phyloP scores from a whole-genome alignment of 768 basidiomycete species.

The Mycena indigotica region DNA sequence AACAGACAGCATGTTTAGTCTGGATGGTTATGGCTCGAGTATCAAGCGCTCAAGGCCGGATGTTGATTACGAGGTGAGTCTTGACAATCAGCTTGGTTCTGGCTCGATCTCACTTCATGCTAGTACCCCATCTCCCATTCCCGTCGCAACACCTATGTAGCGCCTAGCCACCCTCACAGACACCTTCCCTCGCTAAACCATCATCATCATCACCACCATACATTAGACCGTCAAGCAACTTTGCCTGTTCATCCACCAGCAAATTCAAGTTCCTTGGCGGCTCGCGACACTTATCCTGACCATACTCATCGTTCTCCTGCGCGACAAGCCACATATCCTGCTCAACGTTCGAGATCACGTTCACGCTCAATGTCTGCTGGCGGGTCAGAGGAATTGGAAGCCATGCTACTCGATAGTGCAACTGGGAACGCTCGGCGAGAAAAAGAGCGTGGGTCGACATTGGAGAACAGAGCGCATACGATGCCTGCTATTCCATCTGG shows the following conservation, averaged over 20 bases:
- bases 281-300: too few species aligned
- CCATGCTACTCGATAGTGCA: slow-evolving; percentile 15
- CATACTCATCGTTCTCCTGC: neutral
- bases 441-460: neutral
- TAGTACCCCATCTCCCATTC: neutral
- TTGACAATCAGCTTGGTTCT: neutral
- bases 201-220: neutral
- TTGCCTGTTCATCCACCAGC: neutral
- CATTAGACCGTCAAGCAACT: neutral
- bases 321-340: neutral
- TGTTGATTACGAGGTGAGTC: neutral
- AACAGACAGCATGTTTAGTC: slow-evolving; percentile 1
- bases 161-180: neutral
- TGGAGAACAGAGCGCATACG: neutral
- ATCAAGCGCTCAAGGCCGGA: neutral
- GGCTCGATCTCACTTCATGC: neutral
- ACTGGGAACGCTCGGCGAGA: slow-evolving; percentile 5
- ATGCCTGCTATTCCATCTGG: neutral
- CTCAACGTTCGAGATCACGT: neutral
- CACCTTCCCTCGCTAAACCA: neutral
- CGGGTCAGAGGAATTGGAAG: slow-evolving; percentile 19
- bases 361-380: slow-evolving; percentile 4
- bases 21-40: neutral
- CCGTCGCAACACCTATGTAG: neutral
- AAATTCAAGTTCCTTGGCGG: neutral